Evolutionary conservation across 306 rosid genomes (phyloP), one percentile per base, ranked within the genome.

Genomic region (Castanea mollissima): DNA sequence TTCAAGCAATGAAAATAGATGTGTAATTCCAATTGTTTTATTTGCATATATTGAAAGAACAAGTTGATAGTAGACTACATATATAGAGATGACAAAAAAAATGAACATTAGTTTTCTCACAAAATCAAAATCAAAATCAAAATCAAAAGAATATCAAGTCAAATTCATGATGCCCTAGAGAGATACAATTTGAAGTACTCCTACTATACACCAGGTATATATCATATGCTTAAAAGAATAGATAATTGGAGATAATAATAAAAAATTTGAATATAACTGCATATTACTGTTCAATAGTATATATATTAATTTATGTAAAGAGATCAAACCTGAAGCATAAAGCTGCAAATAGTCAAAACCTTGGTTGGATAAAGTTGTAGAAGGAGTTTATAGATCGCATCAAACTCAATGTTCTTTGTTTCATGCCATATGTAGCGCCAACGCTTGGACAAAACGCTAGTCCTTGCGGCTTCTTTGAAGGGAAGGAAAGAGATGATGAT

Each of bases 401-500:
- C 14, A 13, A 85, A 78, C 13, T 78, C 81, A 12, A 85, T 4
- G 19, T n/a, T 81, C 51, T 5, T 15, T 1, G 88, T 78, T 32
- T 68, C 21, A 1, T 55, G 83, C 85, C 85, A 74, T 14, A 78
- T 29, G 11, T 63, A 74, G 2, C 46, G 35, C 88, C 81, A 85
- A 31, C 75, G 80, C 38, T 54, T 74, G 14, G 83, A 78, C 2
- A 81, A 41, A 16, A 81, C 74, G 18, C 69, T 55, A 16, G 88
- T 85, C 57, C 85, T 81, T 1, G 54, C 85, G 0, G 85, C 85
- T 12, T 85, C 81, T 51, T 65, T 59, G 73, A 81, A 85, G 7
- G 85, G 57, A 34, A 85, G 56, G 34, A 55, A 71, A 19, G 83
- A 78, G 32, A 81, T 15, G 9, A 85, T 78, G 5, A 71, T 1